Conservation (phyloP, 2,329 filamentous ascomycete genomes). For the Rhynchosporium agropyri region DNA sequence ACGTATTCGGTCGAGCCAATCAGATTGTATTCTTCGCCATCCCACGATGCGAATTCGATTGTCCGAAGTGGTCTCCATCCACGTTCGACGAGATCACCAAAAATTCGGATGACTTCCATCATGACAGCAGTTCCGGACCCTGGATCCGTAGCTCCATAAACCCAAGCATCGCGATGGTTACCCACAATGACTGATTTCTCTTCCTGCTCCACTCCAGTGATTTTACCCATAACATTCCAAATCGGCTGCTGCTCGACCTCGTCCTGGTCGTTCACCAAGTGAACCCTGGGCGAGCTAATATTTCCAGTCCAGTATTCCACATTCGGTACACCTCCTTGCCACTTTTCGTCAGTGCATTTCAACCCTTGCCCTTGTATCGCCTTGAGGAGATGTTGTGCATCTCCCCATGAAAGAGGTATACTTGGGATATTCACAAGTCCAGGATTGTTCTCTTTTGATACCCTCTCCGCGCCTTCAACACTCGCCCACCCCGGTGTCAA, state of each 20-base stretch:
- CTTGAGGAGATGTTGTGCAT: conserved; percentile 79
- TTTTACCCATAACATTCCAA: conserved; percentile 87
- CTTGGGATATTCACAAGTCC: conserved; percentile 85
- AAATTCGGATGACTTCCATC: conserved; percentile 83
- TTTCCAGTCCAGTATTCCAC: conserved; percentile 88
- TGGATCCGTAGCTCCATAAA: conserved; percentile 82
- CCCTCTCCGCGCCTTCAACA: conserved; percentile 63
- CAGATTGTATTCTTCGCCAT: conserved; percentile 88
- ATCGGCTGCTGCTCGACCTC: conserved; percentile 81
- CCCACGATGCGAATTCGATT: conserved; percentile 97
- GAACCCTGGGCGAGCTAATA: conserved; percentile 72
- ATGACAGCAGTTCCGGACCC: conserved; percentile 89
- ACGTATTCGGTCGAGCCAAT: conserved; percentile 95
- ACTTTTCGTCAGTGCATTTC: conserved; percentile 62
- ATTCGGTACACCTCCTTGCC: conserved; percentile 77
- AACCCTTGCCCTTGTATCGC: conserved; percentile 75
- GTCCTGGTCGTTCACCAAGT: conserved; percentile 84
- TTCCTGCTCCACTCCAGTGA: conserved; percentile 80
- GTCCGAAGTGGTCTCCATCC: conserved; percentile 94
- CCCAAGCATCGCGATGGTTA: conserved; percentile 92
- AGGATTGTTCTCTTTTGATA: conserved; percentile 69
- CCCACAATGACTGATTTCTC: conserved; percentile 87
- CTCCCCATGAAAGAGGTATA: conserved; percentile 84
- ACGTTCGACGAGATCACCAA: conserved; percentile 73
- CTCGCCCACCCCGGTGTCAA: conserved; percentile 86